phyloP scores from a whole-genome alignment of 2,329 filamentous ascomycete species.

The Endoconidiophora polonica region DNA sequence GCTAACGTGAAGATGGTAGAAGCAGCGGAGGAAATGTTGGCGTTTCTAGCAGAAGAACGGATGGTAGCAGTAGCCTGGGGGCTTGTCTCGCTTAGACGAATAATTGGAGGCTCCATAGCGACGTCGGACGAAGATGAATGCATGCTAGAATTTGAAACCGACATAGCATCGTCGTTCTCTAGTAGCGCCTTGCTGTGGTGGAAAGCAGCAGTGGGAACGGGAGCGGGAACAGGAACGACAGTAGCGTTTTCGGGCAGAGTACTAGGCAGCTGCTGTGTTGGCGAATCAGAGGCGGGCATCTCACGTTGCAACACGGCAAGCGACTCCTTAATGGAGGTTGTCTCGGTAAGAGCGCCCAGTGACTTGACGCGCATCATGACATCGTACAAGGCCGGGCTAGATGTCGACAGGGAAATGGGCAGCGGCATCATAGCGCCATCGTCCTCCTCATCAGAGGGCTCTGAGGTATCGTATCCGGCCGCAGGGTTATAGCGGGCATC shows the following conservation, averaged over 20 bases:
- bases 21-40: not conserved
- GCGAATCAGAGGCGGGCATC: too few species aligned
- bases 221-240: not conserved
- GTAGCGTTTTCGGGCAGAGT: not conserved
- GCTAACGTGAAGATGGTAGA: not conserved
- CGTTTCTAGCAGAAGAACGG: not conserved
- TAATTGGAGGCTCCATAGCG: conserved; percentile 8
- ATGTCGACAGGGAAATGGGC: conserved; percentile 3
- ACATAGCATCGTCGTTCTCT: conserved; percentile 5
- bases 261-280: not conserved
- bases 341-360: conserved; percentile 4
- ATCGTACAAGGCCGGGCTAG: conserved; percentile 5
- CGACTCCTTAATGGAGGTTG: conserved; percentile 9
- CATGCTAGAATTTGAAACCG: conserved; percentile 4
- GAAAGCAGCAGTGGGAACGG: not conserved
- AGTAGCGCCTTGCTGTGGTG: not conserved
- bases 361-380: conserved; percentile 9
- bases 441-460: conserved; percentile 2
- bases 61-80: not conserved
- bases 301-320: conserved; percentile 5
- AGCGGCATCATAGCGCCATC: conserved; percentile 1
- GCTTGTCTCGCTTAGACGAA: conserved; percentile 3
- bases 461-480: conserved; percentile 1
- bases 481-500: too few species aligned
- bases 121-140: conserved; percentile 4